Evolutionary conservation across 75 land plant genomes (phyloP).

Genomic region (Cunninghamia lanceolata): DNA sequence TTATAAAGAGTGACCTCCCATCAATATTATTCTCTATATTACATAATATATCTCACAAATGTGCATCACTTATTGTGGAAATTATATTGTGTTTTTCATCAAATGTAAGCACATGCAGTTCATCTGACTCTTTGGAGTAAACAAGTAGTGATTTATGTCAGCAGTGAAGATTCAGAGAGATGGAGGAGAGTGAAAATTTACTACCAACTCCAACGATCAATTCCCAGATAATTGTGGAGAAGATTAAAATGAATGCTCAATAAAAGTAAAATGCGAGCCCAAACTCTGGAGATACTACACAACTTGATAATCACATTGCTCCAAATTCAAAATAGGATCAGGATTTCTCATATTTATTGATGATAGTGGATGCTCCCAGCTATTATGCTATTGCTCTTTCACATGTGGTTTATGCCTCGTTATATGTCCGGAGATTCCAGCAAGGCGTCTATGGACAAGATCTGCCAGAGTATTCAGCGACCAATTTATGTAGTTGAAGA

Average conservation of each 20-base stretch:
- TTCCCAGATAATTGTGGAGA: background rate
- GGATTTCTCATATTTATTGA: background rate
- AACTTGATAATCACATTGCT: background rate
- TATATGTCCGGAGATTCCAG: too few species aligned
- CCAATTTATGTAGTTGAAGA: background rate
- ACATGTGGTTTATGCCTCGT: too few species aligned
- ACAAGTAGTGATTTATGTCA: background rate
- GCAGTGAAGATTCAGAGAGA: background rate
- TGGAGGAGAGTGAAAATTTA: background rate
- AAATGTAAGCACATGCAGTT: background rate
- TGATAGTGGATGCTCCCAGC: background rate
- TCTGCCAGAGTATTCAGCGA: background rate
- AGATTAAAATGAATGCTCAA: background rate
- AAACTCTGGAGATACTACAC: background rate
- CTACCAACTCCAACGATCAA: background rate
- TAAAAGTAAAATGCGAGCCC: background rate
- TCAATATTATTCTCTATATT: background rate
- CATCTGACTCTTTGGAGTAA: background rate
- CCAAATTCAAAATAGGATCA: background rate
- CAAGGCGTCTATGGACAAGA: too few species aligned
- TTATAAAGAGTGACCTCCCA: background rate
- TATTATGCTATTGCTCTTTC: background rate
- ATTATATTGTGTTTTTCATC: background rate
- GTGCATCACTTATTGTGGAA: background rate
- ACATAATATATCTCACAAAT: too few species aligned